Conservation (phyloP, 805 yeast genomes). For the Saccharomyces jurei region DNA sequence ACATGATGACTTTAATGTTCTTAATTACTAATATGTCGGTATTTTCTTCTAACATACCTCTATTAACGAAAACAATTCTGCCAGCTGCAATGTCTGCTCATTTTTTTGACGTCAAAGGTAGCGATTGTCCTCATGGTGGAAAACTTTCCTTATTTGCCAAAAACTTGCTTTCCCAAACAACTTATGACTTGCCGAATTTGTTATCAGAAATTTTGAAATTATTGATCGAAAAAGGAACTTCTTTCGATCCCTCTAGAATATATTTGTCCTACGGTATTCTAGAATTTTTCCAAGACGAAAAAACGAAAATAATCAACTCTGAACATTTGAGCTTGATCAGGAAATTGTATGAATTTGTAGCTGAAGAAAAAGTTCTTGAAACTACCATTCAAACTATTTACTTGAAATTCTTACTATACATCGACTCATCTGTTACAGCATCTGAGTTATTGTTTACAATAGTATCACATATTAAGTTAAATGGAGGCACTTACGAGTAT, state of each 20-base stretch:
- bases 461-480: conserved; percentile 32
- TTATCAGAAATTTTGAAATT: conserved; percentile 33
- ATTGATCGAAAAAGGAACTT: conserved; percentile 39
- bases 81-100: conserved; percentile 58
- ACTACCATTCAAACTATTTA: conserved; percentile 44
- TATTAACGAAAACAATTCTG: conserved; percentile 38
- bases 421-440: conserved; percentile 25
- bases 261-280: conserved; percentile 51
- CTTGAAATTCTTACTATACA: conserved; percentile 38
- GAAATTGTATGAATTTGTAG: conserved; percentile 31
- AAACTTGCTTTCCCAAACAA: conserved; percentile 1
- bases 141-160: conserved; percentile 39
- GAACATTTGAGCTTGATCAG: conserved; percentile 27
- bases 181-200: background rate
- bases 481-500: conserved; percentile 18
- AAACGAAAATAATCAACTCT: conserved; percentile 13
- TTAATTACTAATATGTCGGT: conserved; percentile 41
- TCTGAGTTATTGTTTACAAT: conserved; percentile 31
- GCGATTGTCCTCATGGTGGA: conserved; percentile 52
- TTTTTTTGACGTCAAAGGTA: conserved; percentile 42
- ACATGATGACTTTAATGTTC: conserved; percentile 48
- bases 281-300: conserved; percentile 37
- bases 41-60: conserved; percentile 36
- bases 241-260: conserved; percentile 66
- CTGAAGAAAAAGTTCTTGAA: conserved; percentile 49